Conservation (phyloP, 106 monocot genomes). For the Triglochin maritima region DNA sequence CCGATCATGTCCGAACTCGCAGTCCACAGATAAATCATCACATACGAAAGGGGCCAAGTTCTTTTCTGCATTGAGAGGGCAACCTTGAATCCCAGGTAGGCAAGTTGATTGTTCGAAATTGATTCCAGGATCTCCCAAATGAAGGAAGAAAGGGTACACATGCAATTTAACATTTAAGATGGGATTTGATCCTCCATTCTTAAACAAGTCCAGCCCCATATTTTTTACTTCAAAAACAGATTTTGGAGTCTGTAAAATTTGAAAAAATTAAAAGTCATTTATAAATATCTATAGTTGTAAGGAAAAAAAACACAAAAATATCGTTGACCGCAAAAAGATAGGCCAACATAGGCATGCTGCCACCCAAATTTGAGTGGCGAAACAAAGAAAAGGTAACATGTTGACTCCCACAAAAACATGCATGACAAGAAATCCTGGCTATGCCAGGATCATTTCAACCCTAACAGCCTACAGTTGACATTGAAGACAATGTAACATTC, state of each 20-base stretch:
- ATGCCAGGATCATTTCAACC: too few relatives aligned
- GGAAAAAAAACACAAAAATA: too few relatives aligned
- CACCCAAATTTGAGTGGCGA: too few relatives aligned
- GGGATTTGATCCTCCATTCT: slow-evolving; percentile 50
- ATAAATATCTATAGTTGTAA: too few relatives aligned
- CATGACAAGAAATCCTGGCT: background rate
- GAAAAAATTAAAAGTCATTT: background rate
- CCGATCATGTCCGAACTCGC: slow-evolving; percentile 75
- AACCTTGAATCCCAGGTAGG: slow-evolving; percentile 20
- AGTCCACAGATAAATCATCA: slow-evolving; percentile 48
- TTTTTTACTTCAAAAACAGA: slow-evolving; percentile 65
- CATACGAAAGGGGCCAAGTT: slow-evolving; percentile 45
- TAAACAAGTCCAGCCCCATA: slow-evolving; percentile 53
- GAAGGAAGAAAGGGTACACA: slow-evolving; percentile 49
- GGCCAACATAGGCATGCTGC: too few relatives aligned
- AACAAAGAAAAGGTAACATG: too few relatives aligned
- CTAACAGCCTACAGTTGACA: too few relatives aligned
- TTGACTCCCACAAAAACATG: too few relatives aligned
- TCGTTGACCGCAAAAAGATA: too few relatives aligned
- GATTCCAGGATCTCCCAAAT: slow-evolving; percentile 26
- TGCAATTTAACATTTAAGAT: slow-evolving; percentile 51
- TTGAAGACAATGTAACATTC: too few relatives aligned
- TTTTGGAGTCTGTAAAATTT: slow-evolving; percentile 53
- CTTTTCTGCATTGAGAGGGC: slow-evolving; percentile 27
- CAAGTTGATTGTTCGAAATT: slow-evolving; percentile 25